These are phyloP conservation scores for Penicillium sp. DNA, from an alignment of 2,329 filamentous ascomycete species.

Conservation along the genomic window DNA sequence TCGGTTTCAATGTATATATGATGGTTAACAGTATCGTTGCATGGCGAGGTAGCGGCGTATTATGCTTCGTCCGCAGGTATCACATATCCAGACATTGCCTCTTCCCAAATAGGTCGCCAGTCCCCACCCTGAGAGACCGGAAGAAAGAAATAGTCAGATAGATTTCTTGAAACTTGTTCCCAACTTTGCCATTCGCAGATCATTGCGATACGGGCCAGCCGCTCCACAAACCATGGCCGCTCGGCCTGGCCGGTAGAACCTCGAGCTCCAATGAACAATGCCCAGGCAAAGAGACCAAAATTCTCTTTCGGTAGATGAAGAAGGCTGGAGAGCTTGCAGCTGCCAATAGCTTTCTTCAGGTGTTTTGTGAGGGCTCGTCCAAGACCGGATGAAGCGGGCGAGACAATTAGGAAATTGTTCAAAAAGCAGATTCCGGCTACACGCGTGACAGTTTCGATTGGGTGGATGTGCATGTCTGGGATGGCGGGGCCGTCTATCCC, in stretches of 20 bases:
- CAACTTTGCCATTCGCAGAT: conserved; percentile 36
- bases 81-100: conserved; percentile 31
- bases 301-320: conserved; percentile 22
- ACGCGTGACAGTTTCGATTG: conserved; percentile 36
- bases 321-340: conserved; percentile 23
- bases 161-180: conserved; percentile 31
- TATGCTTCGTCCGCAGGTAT: conserved; percentile 18
- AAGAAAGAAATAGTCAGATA: conserved; percentile 36
- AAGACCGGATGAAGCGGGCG: conserved; percentile 37
- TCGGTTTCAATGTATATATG: too few relatives aligned
- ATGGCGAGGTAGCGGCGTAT: background rate
- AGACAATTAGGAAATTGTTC: conserved; percentile 37
- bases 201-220: conserved; percentile 27
- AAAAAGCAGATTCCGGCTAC: conserved; percentile 38
- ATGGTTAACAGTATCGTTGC: too few relatives aligned
- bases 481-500: background rate
- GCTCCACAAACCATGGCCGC: conserved; percentile 36
- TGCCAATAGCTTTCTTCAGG: conserved; percentile 26
- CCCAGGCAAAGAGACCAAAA: conserved; percentile 36
- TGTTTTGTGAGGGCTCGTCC: conserved; percentile 40
- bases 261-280: conserved; percentile 39
- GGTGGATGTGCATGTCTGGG: conserved; percentile 21
- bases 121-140: conserved; percentile 24
- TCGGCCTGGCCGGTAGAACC: conserved; percentile 33
- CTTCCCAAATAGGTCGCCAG: conserved; percentile 38